A percentile compares a stretch with the other conserved stretches of the same genome.
Evolutionary conservation across 768 basidiomycete species (phyloP).

Genomic region (Melanogaster broomeanus): DNA sequence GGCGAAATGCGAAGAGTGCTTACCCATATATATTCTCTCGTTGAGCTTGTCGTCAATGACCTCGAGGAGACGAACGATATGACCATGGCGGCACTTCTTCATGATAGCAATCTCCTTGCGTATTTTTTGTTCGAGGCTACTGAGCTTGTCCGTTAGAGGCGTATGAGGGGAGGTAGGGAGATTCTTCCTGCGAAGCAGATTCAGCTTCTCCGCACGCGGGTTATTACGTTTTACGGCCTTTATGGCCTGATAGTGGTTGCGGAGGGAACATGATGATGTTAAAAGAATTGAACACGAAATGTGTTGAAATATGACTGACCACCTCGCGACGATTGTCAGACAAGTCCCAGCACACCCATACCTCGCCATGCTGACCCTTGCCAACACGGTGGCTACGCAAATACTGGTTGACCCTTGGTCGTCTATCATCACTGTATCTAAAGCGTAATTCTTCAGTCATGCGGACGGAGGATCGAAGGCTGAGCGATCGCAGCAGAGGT

Average conservation of each 20-base stretch:
- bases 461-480: conserved; percentile 46
- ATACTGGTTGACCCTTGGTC: conserved; percentile 82
- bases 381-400: conserved; percentile 75
- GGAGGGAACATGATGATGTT: conserved; percentile 1
- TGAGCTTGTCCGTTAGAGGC: conserved; percentile 65
- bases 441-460: conserved; percentile 49
- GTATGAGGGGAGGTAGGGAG: conserved; percentile 45
- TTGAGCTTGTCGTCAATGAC: conserved; percentile 92
- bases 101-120: conserved; percentile 96
- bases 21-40: conserved; percentile 93
- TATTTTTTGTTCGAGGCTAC: conserved; percentile 80
- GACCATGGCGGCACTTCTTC: conserved; percentile 92
- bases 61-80: conserved; percentile 87
- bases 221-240: conserved; percentile 76
- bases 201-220: conserved; percentile 67
- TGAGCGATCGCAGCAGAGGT: conserved; percentile 38
- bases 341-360: conserved; percentile 69
- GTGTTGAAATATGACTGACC: conserved; percentile 32
- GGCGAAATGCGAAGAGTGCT: conserved; percentile 35
- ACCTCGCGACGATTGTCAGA: conserved; percentile 49
- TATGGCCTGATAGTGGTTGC: conserved; percentile 57
- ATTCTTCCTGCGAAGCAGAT: conserved; percentile 49
- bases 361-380: conserved; percentile 88
- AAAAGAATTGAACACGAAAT: conserved; percentile 3
- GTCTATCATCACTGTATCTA: conserved; percentile 41